Percentiles rank a stretch among this genome's conserved stretches.
Evolutionary conservation across 345 rosid genomes (phyloP).

Genomic region (Arabidopsis suecica): DNA sequence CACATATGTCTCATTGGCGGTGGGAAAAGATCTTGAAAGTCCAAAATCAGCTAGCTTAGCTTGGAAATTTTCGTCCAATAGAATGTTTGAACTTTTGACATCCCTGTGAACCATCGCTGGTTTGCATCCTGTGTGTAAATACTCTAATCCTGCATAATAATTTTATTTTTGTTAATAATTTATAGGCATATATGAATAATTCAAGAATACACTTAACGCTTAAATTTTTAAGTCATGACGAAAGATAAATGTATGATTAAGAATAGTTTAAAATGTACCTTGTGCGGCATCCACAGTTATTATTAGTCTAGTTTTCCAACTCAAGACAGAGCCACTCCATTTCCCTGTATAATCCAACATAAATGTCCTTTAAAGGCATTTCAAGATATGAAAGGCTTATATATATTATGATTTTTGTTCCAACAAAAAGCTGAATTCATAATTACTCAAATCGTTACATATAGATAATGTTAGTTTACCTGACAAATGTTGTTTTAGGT

Average conservation of each 20-base stretch:
- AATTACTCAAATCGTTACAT: too few species aligned
- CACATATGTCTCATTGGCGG: constrained; percentile 26
- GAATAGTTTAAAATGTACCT: constrained; percentile 23
- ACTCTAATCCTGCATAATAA: constrained; percentile 46
- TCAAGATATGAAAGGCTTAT: too few species aligned
- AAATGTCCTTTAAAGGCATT: too few species aligned
- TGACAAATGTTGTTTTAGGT: constrained; percentile 18
- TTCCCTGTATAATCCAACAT: constrained; percentile 1
- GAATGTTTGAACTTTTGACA: constrained; percentile 50
- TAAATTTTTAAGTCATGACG: too few species aligned
- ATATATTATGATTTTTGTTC: too few species aligned
- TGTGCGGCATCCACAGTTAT: constrained; percentile 51
- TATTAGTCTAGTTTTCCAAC: constrained; percentile 43
- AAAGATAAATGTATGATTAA: too few species aligned
- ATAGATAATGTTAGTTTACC: background rate
- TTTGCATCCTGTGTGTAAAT: constrained; percentile 50
- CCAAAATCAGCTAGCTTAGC: constrained; percentile 53
- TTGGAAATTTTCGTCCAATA: constrained; percentile 43
- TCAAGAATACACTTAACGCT: too few species aligned
- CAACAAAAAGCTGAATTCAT: too few species aligned
- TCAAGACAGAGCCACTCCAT: constrained; percentile 21
- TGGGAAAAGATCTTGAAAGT: constrained; percentile 41
- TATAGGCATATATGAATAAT: too few species aligned
- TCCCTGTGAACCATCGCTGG: constrained; percentile 50
- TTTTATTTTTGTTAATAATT: background rate